Base-by-base conservation (phyloP, 2,329 filamentous ascomycete genomes). In the Arthrinium puccinioides region DNA sequence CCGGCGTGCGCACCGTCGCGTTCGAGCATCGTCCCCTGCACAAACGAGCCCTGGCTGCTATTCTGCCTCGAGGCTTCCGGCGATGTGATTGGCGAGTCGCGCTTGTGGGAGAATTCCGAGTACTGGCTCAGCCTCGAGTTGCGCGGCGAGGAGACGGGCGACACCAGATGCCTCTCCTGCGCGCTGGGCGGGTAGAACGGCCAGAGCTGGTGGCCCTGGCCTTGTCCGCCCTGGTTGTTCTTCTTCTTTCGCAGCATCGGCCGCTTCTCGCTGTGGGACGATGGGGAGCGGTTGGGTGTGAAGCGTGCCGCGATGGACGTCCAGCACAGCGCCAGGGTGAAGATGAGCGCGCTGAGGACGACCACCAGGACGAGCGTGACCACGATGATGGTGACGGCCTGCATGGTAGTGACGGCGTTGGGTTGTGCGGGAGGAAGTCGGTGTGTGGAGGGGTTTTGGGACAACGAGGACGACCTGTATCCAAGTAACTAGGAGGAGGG, bases 321-420 rank as follows among this genome's bases (percentile, higher is more conserved):
- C 33, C 33, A 36, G 33, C 28, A 36, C 33, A 36, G 24, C 13
- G 33, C 33, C 18, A 18, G 19, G 16, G 28, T 10, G 18, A 36
- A 27, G 24, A 36, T 36, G 13, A 36, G 9, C 5, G 23, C 18
- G 33, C 33, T 24, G 33, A 36, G 20, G 33, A 36, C 33, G 9
- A 36, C 15, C 16, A 36, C 33, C 16, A 36, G 33, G 24, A 36
- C 33, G 23, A 36, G 13, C 3, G 33, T 36, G 23, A 27, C 33
- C 7, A 36, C 33, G n/a, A 36, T 20, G 23, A 24, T 36, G n/a
- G 18, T 21, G 9, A 36, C n/a, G n/a, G n/a, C n/a, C n/a, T n/a
- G n/a, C n/a, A n/a, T n/a, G n/a, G n/a, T n/a, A n/a, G n/a, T n/a
- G n/a, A n/a, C n/a, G n/a, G n/a, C n/a, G n/a, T n/a, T n/a, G n/a